Evolutionary conservation across 2,329 filamentous ascomycete genomes (phyloP).

Genomic region (Coniochaeta sp.): DNA sequence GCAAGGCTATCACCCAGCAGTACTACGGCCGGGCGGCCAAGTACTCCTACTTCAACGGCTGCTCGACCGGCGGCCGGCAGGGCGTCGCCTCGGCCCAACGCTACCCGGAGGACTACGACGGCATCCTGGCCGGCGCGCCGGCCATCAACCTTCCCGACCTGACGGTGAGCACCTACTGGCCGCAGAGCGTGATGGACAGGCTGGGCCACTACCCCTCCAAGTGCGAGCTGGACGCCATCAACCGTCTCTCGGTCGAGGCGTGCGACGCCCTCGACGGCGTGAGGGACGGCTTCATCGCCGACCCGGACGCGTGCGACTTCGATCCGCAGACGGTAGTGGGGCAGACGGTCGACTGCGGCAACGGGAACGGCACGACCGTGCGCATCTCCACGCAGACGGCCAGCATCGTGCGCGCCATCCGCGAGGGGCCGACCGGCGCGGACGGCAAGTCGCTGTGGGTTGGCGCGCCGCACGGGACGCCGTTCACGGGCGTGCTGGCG

Average conservation of each 20-base stretch:
- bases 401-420: slow-evolving; percentile 8
- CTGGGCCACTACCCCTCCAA: slow-evolving; percentile 20
- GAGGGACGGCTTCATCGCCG: slow-evolving; percentile 33
- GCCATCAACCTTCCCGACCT: slow-evolving; percentile 14
- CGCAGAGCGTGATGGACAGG: slow-evolving; percentile 4
- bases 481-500: slow-evolving; percentile 5
- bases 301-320: slow-evolving; percentile 27
- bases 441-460: slow-evolving; percentile 9
- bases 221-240: slow-evolving; percentile 19
- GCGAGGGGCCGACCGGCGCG: slow-evolving; percentile 6
- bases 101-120: slow-evolving; percentile 41
- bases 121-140: slow-evolving; percentile 32
- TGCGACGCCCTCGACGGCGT: slow-evolving; percentile 38
- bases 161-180: slow-evolving; percentile 24
- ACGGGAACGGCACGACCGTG: slow-evolving; percentile 3
- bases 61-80: slow-evolving; percentile 42
- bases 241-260: slow-evolving; percentile 25
- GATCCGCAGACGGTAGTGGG: slow-evolving; percentile 21
- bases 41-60: slow-evolving; percentile 39
- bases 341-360: slow-evolving; percentile 1
- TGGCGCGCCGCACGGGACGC: slow-evolving; percentile 6
- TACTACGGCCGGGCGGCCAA: slow-evolving; percentile 24
- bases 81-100: slow-evolving; percentile 35
- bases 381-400: slow-evolving; percentile 14
- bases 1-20: slow-evolving; percentile 1